phyloP scores from a whole-genome alignment of 2,329 filamentous ascomycete species.

The Clonostachys byssicola region DNA sequence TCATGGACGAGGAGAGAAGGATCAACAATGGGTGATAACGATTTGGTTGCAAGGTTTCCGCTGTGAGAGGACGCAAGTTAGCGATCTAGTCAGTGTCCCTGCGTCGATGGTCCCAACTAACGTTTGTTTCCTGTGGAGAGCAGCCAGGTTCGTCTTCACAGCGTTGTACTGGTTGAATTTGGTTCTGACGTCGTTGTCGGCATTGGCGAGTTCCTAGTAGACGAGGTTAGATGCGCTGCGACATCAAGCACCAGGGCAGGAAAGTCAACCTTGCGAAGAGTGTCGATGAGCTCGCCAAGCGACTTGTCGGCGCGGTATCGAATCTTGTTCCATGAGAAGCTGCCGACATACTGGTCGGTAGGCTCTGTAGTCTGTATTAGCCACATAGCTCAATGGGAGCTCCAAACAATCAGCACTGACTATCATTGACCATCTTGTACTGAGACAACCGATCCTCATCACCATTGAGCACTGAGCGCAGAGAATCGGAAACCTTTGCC shows the following conservation, averaged over 20 bases:
- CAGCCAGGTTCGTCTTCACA: slow-evolving; percentile 78
- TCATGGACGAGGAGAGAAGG: slow-evolving; percentile 77
- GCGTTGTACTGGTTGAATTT: slow-evolving; percentile 95
- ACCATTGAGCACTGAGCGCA: slow-evolving; percentile 77
- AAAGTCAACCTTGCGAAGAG: slow-evolving; percentile 71
- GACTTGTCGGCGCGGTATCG: slow-evolving; percentile 94
- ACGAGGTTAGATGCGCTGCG: slow-evolving; percentile 1
- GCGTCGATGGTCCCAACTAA: slow-evolving; percentile 31
- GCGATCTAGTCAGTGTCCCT: not conserved
- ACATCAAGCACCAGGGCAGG: no score
- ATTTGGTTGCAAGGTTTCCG: slow-evolving; percentile 92
- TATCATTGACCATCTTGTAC: slow-evolving; percentile 93
- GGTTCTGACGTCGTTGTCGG: slow-evolving; percentile 92
- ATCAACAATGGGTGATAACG: slow-evolving; percentile 82
- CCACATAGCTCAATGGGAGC: not conserved
- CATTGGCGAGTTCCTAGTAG: slow-evolving; percentile 74
- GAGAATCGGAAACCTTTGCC: slow-evolving; percentile 80
- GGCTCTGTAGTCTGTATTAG: slow-evolving; percentile 60
- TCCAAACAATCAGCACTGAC: slow-evolving; percentile 44
- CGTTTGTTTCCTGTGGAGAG: slow-evolving; percentile 85
- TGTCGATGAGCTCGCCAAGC: slow-evolving; percentile 80
- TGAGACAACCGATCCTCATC: slow-evolving; percentile 78
- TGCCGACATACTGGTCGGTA: slow-evolving; percentile 87
- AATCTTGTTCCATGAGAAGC: slow-evolving; percentile 95
- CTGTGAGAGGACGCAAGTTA: slow-evolving; percentile 32